Conservation (phyloP, 2,329 filamentous ascomycete species). For the Cladobotryum protrusum region DNA sequence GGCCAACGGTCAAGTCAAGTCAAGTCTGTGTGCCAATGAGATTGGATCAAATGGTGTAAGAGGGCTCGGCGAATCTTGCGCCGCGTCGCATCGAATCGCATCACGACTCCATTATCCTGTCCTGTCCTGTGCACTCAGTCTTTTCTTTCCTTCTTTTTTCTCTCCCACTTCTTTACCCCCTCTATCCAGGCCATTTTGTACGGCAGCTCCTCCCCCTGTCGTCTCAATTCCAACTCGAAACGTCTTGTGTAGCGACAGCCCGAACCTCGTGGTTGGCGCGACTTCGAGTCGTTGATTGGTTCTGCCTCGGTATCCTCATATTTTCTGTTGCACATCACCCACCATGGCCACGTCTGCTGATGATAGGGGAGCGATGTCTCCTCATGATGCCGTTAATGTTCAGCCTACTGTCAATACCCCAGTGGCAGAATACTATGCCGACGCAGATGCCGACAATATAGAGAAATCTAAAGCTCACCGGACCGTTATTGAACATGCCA, state of each 20-base stretch:
- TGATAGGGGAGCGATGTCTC: neutral
- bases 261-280: too few species aligned
- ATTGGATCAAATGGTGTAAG: constrained; percentile 1
- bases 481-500: constrained; percentile 29
- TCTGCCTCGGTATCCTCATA: neutral
- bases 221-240: neutral
- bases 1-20: too few species aligned
- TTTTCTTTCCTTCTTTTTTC: neutral
- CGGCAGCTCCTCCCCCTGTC: neutral
- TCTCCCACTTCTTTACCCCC: neutral
- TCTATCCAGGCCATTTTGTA: neutral
- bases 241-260: too few species aligned
- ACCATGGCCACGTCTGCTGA: neutral
- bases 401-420: neutral
- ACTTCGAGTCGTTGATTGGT: too few species aligned
- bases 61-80: neutral
- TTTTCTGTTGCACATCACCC: neutral
- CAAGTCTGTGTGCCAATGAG: neutral
- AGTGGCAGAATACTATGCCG: neutral
- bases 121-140: neutral
- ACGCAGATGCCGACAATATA: constrained; percentile 13
- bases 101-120: neutral
- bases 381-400: neutral
- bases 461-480: constrained; percentile 21
- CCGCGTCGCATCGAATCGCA: neutral